Evolutionary conservation across 1,284 basidiomycete species (phyloP).

Genomic region (Farysia itapuensis): DNA sequence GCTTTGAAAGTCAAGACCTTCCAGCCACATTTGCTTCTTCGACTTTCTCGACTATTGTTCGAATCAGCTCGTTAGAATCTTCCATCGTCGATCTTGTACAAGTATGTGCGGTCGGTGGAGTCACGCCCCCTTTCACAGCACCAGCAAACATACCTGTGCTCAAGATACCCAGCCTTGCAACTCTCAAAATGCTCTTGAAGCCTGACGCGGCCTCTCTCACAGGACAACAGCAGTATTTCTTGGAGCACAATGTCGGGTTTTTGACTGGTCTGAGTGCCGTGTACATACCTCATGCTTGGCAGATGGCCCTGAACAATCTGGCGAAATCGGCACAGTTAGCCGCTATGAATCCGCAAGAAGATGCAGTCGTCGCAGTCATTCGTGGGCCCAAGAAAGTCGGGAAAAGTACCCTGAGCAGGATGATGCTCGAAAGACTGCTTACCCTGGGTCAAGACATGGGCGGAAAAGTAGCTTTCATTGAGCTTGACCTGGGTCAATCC

Average conservation of each 20-base stretch:
- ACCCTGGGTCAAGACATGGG: slow-evolving; percentile 62
- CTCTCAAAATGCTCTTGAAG: slow-evolving; percentile 17
- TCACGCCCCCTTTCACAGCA: slow-evolving; percentile 14
- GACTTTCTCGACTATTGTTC: slow-evolving; percentile 17
- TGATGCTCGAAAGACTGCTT: slow-evolving; percentile 73
- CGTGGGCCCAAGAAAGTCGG: slow-evolving; percentile 84
- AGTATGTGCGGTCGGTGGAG: slow-evolving; percentile 22
- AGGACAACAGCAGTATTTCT: slow-evolving; percentile 4
- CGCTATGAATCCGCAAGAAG: slow-evolving; percentile 20
- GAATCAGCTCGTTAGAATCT: slow-evolving; percentile 12
- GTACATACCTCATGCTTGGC: slow-evolving; percentile 32
- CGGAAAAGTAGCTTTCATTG: slow-evolving; percentile 77
- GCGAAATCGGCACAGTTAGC: slow-evolving; percentile 7
- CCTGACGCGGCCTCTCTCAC: slow-evolving; percentile 5
- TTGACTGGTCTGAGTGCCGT: slow-evolving; percentile 21
- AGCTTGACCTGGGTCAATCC: slow-evolving; percentile 89
- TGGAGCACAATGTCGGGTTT: slow-evolving; percentile 2
- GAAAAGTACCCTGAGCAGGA: slow-evolving; percentile 82
- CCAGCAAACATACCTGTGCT: slow-evolving; percentile 16
- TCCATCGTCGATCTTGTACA: slow-evolving; percentile 16
- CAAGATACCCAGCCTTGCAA: slow-evolving; percentile 11
- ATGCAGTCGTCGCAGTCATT: slow-evolving; percentile 65
- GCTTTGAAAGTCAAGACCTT: background rate
- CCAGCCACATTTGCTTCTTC: background rate
- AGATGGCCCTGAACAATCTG: slow-evolving; percentile 8